Conservation (phyloP, 306 rosid genomes). For the Malus asiatica region DNA sequence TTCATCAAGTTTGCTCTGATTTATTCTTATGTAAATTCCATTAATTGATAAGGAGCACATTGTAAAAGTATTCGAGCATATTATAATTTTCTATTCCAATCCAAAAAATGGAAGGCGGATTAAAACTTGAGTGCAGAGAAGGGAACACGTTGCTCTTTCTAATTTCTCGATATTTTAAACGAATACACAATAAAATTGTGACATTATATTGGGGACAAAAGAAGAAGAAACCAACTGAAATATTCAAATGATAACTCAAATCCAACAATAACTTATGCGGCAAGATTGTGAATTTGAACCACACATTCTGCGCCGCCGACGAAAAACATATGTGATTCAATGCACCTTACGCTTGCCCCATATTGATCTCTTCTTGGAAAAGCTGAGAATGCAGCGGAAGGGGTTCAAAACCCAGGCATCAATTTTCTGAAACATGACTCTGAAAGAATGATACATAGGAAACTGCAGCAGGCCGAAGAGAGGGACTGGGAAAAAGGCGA, state of each 20-base stretch:
- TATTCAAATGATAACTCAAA: no score
- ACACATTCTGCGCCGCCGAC: accelerated
- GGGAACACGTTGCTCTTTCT: no score
- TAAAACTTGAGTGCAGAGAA: neutral
- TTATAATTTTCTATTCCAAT: no score
- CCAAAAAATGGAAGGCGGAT: neutral
- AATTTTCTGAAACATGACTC: neutral
- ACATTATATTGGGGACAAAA: no score
- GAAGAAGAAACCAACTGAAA: no score
- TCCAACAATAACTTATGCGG: no score
- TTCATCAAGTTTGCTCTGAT: slow-evolving; percentile 65
- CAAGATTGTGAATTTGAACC: neutral
- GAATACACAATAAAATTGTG: no score
- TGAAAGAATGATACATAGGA: neutral
- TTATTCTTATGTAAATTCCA: slow-evolving; percentile 62
- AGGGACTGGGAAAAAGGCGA: slow-evolving; percentile 17
- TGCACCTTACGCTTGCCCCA: neutral
- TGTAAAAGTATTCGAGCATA: neutral
- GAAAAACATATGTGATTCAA: neutral
- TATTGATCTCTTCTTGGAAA: neutral
- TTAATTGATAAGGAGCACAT: neutral
- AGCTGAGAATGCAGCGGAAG: neutral
- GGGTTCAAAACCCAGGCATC: neutral
- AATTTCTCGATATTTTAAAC: no score
- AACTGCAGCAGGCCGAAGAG: neutral